Percentiles rank a stretch among this genome's conserved stretches.
phyloP scores from a whole-genome alignment of 441 rosid species.

The Jatropha podagrica region DNA sequence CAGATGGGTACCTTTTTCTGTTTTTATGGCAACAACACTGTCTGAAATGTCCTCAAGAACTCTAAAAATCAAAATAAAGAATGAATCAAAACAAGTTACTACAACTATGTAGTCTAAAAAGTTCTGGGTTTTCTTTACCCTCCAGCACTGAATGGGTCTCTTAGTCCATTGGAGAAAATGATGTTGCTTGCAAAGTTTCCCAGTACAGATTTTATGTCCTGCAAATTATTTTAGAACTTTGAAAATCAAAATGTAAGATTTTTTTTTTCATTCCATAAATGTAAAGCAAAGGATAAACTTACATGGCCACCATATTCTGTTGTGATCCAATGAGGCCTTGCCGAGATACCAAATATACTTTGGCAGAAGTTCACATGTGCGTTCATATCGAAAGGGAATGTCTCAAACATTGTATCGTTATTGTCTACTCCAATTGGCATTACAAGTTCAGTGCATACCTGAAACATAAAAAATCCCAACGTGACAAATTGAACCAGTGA shows the following conservation, averaged over 20 bases:
- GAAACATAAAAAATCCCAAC: neutral
- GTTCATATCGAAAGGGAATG: slow-evolving; percentile 46
- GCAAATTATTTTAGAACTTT: neutral
- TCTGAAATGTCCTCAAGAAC: neutral
- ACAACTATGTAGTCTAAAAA: neutral
- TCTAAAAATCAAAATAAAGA: neutral
- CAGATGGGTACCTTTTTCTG: neutral
- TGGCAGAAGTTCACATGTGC: neutral
- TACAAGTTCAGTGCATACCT: slow-evolving; percentile 70
- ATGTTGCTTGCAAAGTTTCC: slow-evolving; percentile 46
- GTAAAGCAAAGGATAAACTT: neutral
- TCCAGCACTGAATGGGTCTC: slow-evolving; percentile 73
- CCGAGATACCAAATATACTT: slow-evolving; percentile 35
- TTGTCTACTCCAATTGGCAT: slow-evolving; percentile 43
- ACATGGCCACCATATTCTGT: slow-evolving; percentile 3
- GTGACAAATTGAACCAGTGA: too few relatives aligned
- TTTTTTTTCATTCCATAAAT: neutral
- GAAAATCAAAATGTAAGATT: slow-evolving; percentile 11
- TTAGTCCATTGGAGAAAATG: slow-evolving; percentile 70
- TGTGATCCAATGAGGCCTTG: slow-evolving; percentile 65
- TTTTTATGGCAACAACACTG: neutral
- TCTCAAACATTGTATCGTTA: slow-evolving; percentile 19
- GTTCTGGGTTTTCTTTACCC: slow-evolving; percentile 39
- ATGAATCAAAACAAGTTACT: neutral
- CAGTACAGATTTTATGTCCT: neutral